phyloP scores from a whole-genome alignment of 768 basidiomycete genomes.

The Kwoniella dendrophila region DNA sequence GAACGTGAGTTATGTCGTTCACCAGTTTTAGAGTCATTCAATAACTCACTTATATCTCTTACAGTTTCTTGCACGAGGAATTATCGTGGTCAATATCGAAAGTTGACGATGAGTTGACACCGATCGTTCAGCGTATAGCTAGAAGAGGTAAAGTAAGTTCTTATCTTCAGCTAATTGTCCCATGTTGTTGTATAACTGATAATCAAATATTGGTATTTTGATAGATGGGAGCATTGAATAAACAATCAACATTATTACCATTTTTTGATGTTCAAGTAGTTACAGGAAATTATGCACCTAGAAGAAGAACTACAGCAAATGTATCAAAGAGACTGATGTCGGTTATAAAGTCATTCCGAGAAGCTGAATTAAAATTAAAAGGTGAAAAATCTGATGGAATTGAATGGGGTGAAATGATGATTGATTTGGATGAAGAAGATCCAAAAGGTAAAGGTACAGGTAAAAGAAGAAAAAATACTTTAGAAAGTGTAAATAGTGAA shows the following conservation, averaged over 20 bases:
- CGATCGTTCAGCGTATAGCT: slow-evolving; percentile 86
- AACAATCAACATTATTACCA: slow-evolving; percentile 72
- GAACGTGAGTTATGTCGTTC: slow-evolving; percentile 63
- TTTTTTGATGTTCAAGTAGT: slow-evolving; percentile 75
- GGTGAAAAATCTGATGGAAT: slow-evolving; percentile 29
- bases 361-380: slow-evolving; percentile 48
- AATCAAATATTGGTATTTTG: background rate
- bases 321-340: slow-evolving; percentile 78
- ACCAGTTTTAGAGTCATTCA: background rate
- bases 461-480: slow-evolving; percentile 20
- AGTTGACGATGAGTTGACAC: slow-evolving; percentile 86
- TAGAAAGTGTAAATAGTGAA: slow-evolving; percentile 4
- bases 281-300: slow-evolving; percentile 71
- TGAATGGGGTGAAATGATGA: slow-evolving; percentile 52
- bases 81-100: slow-evolving; percentile 79
- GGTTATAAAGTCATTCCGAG: slow-evolving; percentile 53
- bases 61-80: slow-evolving; percentile 73
- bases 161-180: background rate
- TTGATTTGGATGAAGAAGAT: slow-evolving; percentile 48
- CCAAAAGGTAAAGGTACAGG: slow-evolving; percentile 47
- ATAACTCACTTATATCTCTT: background rate
- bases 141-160: slow-evolving; percentile 70
- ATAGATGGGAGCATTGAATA: slow-evolving; percentile 68
- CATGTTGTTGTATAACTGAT: background rate
- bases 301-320: slow-evolving; percentile 74